These are phyloP conservation scores for Talaromyces islandicus DNA, from an alignment of 2,329 filamentous ascomycete genomes.

Conservation along the genomic window DNA sequence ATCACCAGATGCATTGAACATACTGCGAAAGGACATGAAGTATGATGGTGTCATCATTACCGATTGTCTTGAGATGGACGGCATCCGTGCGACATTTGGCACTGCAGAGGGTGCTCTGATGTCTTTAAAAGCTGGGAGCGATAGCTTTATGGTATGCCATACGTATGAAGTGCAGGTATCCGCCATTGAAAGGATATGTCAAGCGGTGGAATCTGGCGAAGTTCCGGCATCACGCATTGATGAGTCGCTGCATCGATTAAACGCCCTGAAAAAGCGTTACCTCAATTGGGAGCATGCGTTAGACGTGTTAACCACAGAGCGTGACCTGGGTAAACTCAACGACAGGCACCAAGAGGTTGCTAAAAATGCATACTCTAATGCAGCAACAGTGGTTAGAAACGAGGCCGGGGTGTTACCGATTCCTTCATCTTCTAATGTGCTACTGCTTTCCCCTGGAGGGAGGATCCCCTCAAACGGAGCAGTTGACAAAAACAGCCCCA, in stretches of 20 bases:
- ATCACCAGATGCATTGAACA: slow-evolving; percentile 29
- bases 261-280: slow-evolving; percentile 31
- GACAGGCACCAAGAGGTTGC: slow-evolving; percentile 21
- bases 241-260: slow-evolving; percentile 30
- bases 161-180: slow-evolving; percentile 36
- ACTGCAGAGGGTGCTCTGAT: slow-evolving; percentile 37
- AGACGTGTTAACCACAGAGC: slow-evolving; percentile 6
- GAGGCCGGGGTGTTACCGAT: slow-evolving; percentile 26
- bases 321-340: slow-evolving; percentile 20
- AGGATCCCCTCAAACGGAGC: slow-evolving; percentile 29
- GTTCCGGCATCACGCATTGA: slow-evolving; percentile 26
- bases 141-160: slow-evolving; percentile 43
- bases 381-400: slow-evolving; percentile 36
- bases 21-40: slow-evolving; percentile 37
- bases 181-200: slow-evolving; percentile 33
- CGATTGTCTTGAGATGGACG: slow-evolving; percentile 43
- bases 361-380: slow-evolving; percentile 30
- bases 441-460: slow-evolving; percentile 35
- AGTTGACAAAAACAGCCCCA: slow-evolving; percentile 33
- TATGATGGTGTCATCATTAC: slow-evolving; percentile 41
- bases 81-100: slow-evolving; percentile 35
- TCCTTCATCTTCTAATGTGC: slow-evolving; percentile 19
- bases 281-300: slow-evolving; percentile 26
- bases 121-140: slow-evolving; percentile 38
- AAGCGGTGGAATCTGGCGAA: slow-evolving; percentile 30